Evolutionary conservation across 202 grass and related monocot species (phyloP), one percentile per base, ranked within the genome.

Genomic region (Brachypodium distachyon): DNA sequence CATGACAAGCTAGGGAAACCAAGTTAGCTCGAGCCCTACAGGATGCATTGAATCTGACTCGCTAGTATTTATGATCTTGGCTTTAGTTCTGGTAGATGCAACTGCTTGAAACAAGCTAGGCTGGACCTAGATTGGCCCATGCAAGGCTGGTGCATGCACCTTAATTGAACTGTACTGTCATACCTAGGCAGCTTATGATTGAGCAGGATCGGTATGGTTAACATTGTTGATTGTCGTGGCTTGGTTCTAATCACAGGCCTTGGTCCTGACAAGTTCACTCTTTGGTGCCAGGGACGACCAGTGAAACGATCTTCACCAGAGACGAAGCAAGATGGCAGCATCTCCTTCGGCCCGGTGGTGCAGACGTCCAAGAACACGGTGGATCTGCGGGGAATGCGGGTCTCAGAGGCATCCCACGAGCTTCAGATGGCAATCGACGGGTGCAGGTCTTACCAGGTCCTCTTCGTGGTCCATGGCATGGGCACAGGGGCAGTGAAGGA

Each of bases 351-450:
- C 1, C 87, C 91, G 4, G 82, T 63, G 0, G 81, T 90, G 78
- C 82, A 78, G 78, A 93, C 82, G 6, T 93, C 87, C 1, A 90
- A 72, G 84, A 93, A 93, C 74, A 93, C 91, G 1, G 81, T 93
- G 31, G 81, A 93, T 21, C 78, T 93, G 53, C 81, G 87, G 7
- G 91, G 91, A 14, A 69, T 65, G 82, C 84, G 87, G 3, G 84
- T 93, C 1, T 61, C 23, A 5, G 87, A 90, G 76, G 91, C 78
- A 22, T 83, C 84, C 1, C 71, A 87, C 31, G 42, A 76, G 78
- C 91, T 93, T 38, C 43, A 54, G 41, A 85, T 85, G 84, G 87
- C 87, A 0, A 85, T 93, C 17, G 85, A 86, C 17, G 74, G 70
- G 22, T 87, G 87, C 78, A 83, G 84, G 46, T 36, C 84, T 1